Evolutionary conservation across 345 rosid species (phyloP), one percentile per base, ranked within the genome.

Genomic region (Tarenaya hassleriana): DNA sequence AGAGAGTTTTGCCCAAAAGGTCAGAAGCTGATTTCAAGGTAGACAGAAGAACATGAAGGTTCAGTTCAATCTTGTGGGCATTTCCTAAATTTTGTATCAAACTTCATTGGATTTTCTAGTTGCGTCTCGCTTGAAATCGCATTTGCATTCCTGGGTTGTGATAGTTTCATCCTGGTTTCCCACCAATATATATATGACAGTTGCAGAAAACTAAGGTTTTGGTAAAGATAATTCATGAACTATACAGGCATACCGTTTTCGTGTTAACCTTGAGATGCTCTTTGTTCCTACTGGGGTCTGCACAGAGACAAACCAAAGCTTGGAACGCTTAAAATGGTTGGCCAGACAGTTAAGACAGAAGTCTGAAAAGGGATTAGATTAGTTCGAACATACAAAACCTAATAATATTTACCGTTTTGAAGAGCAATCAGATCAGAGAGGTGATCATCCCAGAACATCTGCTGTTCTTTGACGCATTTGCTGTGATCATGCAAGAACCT

Each of bases 401-500:
- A 18, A 33, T 10, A 48, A 19, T 31, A 41, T 48, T 66, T n/a
- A 79, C 84, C 79, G 53, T 50, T 61, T 54, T 68, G 81, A 50
- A 79, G 77, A 50, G 69, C 67, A 55, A 73, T 52, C 41, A 52
- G 61, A 7, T 73, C 67, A 66, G 72, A 62, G 65, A 56, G 56
- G 67, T 64, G 65, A 58, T 58, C 20, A 52, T 41, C 38, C 29
- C 17, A 50, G 18, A 50, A 10, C 1, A 49, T 46, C 45, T 49
- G 56, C 33, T 53, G 75, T 32, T 69, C 61, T 55, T 79, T 58
- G 27, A 74, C 52, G 64, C 85, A 76, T 66, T 74, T 79, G 33
- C 55, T 45, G 55, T 76, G 85, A 56, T 79, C 74, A 19, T 74
- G 79, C 70, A 79, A 67, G 60, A 74, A 76, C 27, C 60, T 66